Conservation (phyloP, 129 eudicot genomes). For the Kitagawia praeruptora region DNA sequence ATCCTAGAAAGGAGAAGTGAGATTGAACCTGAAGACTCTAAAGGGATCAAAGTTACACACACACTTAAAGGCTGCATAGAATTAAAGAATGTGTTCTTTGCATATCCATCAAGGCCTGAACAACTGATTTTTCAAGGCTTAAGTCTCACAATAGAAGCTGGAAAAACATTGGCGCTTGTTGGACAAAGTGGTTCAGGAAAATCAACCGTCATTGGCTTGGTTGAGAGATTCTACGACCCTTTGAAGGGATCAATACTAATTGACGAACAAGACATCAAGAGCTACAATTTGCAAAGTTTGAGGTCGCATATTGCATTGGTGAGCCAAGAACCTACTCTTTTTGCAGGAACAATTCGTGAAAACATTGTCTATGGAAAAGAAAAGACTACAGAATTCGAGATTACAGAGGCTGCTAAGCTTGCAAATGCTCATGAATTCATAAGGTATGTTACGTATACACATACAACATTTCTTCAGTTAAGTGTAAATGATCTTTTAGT, state of each 20-base stretch:
- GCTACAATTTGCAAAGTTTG: conserved; percentile 52
- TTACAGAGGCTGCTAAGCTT: conserved; percentile 54
- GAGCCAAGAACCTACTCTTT: conserved; percentile 77
- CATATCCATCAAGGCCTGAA: conserved; percentile 67
- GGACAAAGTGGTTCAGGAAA: conserved; percentile 89
- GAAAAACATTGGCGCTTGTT: conserved; percentile 65
- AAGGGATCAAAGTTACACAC: conserved; percentile 27
- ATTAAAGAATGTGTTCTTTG: conserved; percentile 40
- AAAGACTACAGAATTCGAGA: conserved; percentile 49
- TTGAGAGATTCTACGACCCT: conserved; percentile 73
- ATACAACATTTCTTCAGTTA: neutral
- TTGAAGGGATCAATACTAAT: conserved; percentile 44
- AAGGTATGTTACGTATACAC: neutral
- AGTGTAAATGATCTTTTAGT: neutral
- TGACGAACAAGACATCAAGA: conserved; percentile 45
- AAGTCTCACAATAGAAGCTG: conserved; percentile 57
- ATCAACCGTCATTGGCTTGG: conserved; percentile 60
- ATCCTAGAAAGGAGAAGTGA: conserved; percentile 51
- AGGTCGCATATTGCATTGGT: conserved; percentile 64
- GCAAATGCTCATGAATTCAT: conserved; percentile 80
- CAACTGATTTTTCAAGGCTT: conserved; percentile 63
- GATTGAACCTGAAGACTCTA: conserved; percentile 44
- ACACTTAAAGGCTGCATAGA: conserved; percentile 46
- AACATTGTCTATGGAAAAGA: conserved; percentile 67
- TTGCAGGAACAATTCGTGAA: conserved; percentile 58